Evolutionary conservation across 257 asterid genomes (phyloP).

Genomic region (Penstemon eatonii): DNA sequence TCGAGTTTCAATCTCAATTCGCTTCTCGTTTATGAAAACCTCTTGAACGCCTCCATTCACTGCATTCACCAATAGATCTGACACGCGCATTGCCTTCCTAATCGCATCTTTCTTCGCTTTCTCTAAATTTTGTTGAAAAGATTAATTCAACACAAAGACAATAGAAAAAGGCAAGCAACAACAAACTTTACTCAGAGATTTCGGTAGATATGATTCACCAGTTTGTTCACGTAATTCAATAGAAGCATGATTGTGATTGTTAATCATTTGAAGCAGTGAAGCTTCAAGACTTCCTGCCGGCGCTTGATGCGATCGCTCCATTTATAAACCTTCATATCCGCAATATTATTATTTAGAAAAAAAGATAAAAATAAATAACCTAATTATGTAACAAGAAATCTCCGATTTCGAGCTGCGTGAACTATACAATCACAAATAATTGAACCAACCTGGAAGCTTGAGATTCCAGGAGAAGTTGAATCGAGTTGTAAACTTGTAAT

Average conservation of each 20-base stretch:
- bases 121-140: slow-evolving; percentile 36
- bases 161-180: not conserved
- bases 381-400: too few species aligned
- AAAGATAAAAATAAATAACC: too few species aligned
- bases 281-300: slow-evolving; percentile 70
- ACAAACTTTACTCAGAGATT: not conserved
- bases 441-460: too few species aligned
- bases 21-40: slow-evolving; percentile 70
- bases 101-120: slow-evolving; percentile 77
- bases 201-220: slow-evolving; percentile 39
- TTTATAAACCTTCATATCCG: slow-evolving; percentile 9
- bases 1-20: slow-evolving; percentile 79
- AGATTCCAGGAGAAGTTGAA: too few species aligned
- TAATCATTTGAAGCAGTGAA: slow-evolving; percentile 63
- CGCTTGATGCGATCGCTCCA: slow-evolving; percentile 65
- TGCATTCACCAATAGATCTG: slow-evolving; percentile 67
- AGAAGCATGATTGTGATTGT: slow-evolving; percentile 58
- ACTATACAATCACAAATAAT: too few species aligned
- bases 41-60: slow-evolving; percentile 82
- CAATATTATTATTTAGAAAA: too few species aligned
- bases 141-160: slow-evolving; percentile 8
- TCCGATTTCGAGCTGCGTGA: too few species aligned
- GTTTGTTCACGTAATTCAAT: slow-evolving; percentile 59
- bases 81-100: slow-evolving; percentile 51
- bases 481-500: too few species aligned